Base-by-base conservation (phyloP, 2,329 filamentous ascomycete species). In the Endoconidiophora polonica region DNA sequence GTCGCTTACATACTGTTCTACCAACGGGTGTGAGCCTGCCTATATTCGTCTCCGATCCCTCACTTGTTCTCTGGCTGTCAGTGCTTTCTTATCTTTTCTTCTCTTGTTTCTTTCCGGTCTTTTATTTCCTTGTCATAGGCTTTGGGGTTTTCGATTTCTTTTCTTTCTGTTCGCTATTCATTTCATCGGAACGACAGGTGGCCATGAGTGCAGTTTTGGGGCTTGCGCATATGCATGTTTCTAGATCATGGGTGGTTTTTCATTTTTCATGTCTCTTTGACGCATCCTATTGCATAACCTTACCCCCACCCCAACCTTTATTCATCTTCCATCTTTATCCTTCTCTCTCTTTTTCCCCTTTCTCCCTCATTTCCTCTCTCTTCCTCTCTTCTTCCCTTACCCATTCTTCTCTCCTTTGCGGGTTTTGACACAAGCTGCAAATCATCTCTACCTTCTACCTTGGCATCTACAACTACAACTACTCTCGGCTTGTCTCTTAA, bases 1-100 rank as follows among this genome's bases (percentile, higher is more conserved):
- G 90, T 95, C 52, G 91, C 91, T 3, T 98, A 98, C 66, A 77
- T 98, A 57, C 68, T 98, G 60, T 94, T 98, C 67, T 98, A 98
- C 65, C 83, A 95, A 68, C 79, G 78, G 59, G 76, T 91, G 54
- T 76, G 57, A 60, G 46, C 18, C 44, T 51, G 5, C 26, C 26
- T 33, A 10, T 33, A 10, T 33, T 33, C 26, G 26, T 18, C 20
- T 41, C 10, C 16, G n/a, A 3, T 41, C 3, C 7, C 9, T 41
- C 16, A 6, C 26, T 33, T 33, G 26, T 33, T 33, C 7, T 33
- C 5, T 41, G 29, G n/a, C 23, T 22, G 36, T 23, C 40, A 12
- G 24, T 48, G 37, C 20, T 33, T 48, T 48, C 26, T 24, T 41
- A 12, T 41, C 9, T 46, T 23, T 39, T 47, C 23, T 48, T 37